These are phyloP conservation scores for Kodamaea anthophila DNA, from an alignment of 1,139 yeast species.

Conservation along the genomic window DNA sequence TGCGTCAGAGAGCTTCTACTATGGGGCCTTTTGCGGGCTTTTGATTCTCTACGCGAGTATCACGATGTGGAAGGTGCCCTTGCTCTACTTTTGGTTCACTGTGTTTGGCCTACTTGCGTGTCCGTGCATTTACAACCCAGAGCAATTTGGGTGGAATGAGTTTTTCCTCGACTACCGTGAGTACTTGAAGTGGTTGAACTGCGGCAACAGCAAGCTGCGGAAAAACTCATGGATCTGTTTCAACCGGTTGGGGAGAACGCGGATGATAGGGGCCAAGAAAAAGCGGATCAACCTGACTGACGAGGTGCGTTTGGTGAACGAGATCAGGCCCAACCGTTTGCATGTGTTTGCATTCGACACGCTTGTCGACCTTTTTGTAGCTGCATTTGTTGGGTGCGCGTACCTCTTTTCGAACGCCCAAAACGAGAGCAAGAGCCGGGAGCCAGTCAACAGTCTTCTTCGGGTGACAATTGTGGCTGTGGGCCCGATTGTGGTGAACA, in stretches of 20 bases:
- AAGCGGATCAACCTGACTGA: constrained; percentile 1
- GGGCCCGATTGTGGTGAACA: constrained; percentile 45
- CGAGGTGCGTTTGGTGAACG: constrained; percentile 15
- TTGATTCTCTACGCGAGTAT: constrained; percentile 39
- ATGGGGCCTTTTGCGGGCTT: constrained; percentile 33
- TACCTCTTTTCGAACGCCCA: constrained; percentile 43
- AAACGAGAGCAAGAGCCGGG: constrained; percentile 24
- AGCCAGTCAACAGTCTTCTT: constrained; percentile 27
- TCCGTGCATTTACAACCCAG: constrained; percentile 48
- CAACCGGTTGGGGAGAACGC: constrained; percentile 33
- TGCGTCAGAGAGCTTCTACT: constrained; percentile 41
- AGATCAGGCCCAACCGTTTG: constrained; percentile 34
- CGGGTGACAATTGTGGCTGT: constrained; percentile 39
- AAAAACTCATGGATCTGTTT: constrained; percentile 36
- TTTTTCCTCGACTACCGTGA: constrained; percentile 43
- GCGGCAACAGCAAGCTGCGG: constrained; percentile 33
- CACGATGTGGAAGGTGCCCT: constrained; percentile 42
- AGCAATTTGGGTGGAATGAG: constrained; percentile 44
- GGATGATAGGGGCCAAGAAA: constrained; percentile 39
- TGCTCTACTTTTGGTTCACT: constrained; percentile 47
- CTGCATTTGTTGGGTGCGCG: constrained; percentile 29
- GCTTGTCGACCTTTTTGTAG: constrained; percentile 22
- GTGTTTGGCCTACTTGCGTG: constrained; percentile 38
- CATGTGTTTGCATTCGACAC: constrained; percentile 29
- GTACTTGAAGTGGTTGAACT: constrained; percentile 37